Evolutionary conservation across 495 filamentous ascomycete species (phyloP).

Genomic region (Penicillium samsonianum): DNA sequence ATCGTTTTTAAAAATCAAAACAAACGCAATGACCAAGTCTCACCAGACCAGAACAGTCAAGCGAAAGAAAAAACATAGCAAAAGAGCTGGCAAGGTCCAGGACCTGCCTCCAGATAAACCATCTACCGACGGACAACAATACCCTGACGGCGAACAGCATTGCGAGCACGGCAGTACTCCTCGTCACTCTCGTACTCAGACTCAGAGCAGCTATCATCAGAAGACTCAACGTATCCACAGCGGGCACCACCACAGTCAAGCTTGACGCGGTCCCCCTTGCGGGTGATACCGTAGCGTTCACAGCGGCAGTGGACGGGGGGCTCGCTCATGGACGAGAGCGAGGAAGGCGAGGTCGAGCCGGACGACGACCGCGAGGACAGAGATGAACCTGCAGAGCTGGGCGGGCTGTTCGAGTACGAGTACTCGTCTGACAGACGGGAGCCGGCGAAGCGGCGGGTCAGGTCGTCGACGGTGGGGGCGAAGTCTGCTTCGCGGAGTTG

Average conservation of each 20-base stretch:
- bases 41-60: slow-evolving; percentile 18
- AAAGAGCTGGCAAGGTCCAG: slow-evolving; percentile 1
- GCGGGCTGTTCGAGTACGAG: slow-evolving; percentile 62
- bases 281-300: slow-evolving; percentile 94
- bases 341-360: slow-evolving; percentile 68
- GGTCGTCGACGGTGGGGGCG: slow-evolving; percentile 67
- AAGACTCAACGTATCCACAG: slow-evolving; percentile 72
- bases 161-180: slow-evolving; percentile 49
- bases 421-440: slow-evolving; percentile 72
- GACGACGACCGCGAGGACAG: slow-evolving; percentile 70
- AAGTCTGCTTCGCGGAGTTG: slow-evolving; percentile 80
- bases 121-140: slow-evolving; percentile 65
- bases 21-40: slow-evolving; percentile 20
- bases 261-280: slow-evolving; percentile 87
- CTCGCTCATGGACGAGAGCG: slow-evolving; percentile 72
- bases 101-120: neutral
- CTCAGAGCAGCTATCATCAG: slow-evolving; percentile 52
- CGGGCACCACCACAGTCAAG: slow-evolving; percentile 87
- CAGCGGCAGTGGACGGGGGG: slow-evolving; percentile 75
- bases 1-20: slow-evolving; percentile 19
- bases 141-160: slow-evolving; percentile 68
- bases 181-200: slow-evolving; percentile 60
- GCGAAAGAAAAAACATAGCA: slow-evolving; percentile 11
- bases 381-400: slow-evolving; percentile 72
- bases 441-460: slow-evolving; percentile 70